phyloP scores from a whole-genome alignment of 805 yeast genomes.

The Sugiyamaella smithiae region DNA sequence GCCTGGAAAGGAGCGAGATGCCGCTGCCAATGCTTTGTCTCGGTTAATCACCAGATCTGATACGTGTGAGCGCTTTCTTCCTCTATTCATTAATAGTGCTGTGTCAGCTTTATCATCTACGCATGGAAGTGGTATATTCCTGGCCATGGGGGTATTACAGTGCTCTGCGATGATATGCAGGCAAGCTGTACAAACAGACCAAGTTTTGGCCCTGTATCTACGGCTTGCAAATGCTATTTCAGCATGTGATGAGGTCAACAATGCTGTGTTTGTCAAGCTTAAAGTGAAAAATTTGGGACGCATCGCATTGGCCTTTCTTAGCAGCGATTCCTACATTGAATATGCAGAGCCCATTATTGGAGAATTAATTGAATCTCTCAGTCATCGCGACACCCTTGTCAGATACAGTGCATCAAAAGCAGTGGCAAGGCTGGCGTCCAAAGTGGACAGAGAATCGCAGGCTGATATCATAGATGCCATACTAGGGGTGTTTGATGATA shows the following conservation, averaged over 20 bases:
- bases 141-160: slow-evolving; percentile 41
- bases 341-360: slow-evolving; percentile 49
- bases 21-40: slow-evolving; percentile 51
- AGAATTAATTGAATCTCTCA: slow-evolving; percentile 44
- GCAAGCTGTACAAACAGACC: background rate
- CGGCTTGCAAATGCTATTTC: background rate
- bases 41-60: slow-evolving; percentile 54
- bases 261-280: slow-evolving; percentile 19
- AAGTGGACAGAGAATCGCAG: slow-evolving; percentile 31
- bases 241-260: background rate
- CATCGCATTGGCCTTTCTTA: slow-evolving; percentile 32
- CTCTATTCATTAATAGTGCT: slow-evolving; percentile 27
- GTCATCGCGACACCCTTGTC: slow-evolving; percentile 51
- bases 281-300: slow-evolving; percentile 41
- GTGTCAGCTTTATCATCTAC: background rate
- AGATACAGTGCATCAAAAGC: slow-evolving; percentile 69
- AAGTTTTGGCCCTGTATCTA: background rate
- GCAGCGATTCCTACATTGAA: slow-evolving; percentile 35
- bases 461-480: slow-evolving; percentile 35
- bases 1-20: slow-evolving; percentile 58
- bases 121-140: slow-evolving; percentile 9
- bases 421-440: slow-evolving; percentile 47
- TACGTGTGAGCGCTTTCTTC: slow-evolving; percentile 28
- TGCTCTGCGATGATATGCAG: slow-evolving; percentile 37
- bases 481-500: slow-evolving; percentile 23